phyloP scores from a whole-genome alignment of 2,329 filamentous ascomycete genomes.

The Colletotrichum sp. region DNA sequence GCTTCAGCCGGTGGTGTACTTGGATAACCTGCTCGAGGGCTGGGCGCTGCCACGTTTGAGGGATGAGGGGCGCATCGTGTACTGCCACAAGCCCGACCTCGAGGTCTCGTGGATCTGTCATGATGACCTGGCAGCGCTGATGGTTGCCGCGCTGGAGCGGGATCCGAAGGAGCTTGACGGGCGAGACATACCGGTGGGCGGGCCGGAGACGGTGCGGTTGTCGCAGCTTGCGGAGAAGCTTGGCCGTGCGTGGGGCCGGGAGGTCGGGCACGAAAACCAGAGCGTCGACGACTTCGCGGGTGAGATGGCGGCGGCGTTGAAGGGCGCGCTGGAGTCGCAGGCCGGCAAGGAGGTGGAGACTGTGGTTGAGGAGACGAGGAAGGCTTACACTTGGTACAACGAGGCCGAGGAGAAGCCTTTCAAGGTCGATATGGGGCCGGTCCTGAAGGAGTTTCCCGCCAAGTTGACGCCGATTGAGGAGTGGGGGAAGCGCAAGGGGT shows the following conservation, averaged over 20 bases:
- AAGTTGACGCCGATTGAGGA: not conserved
- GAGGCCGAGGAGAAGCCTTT: conserved; percentile 40
- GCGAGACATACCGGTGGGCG: conserved; percentile 36
- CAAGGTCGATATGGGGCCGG: conserved; percentile 37
- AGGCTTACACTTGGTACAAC: conserved; percentile 44
- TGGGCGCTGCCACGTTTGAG: conserved; percentile 39
- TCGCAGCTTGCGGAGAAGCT: conserved; percentile 36
- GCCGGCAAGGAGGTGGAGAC: conserved; percentile 36
- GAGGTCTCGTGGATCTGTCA: conserved; percentile 44
- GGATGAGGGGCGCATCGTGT: conserved; percentile 37
- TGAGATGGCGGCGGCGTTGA: conserved; percentile 29
- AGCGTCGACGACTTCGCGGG: conserved; percentile 24
- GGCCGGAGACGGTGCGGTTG: conserved; percentile 37
- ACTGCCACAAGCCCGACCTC: conserved; percentile 41
- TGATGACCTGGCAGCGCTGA: conserved; percentile 40
- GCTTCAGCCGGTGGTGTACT: conserved; percentile 41
- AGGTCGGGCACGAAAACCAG: conserved; percentile 35
- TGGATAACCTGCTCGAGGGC: conserved; percentile 43
- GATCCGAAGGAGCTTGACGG: conserved; percentile 34
- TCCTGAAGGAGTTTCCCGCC: conserved; percentile 31
- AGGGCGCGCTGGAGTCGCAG: conserved; percentile 33
- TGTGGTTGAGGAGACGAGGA: conserved; percentile 42
- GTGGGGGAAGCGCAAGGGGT: not conserved
- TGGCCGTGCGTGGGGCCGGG: conserved; percentile 33
- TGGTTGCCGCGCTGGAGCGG: conserved; percentile 36